These are phyloP conservation scores for Taphrina flavorubra DNA, from an alignment of 1,139 yeast species.

Conservation along the genomic window DNA sequence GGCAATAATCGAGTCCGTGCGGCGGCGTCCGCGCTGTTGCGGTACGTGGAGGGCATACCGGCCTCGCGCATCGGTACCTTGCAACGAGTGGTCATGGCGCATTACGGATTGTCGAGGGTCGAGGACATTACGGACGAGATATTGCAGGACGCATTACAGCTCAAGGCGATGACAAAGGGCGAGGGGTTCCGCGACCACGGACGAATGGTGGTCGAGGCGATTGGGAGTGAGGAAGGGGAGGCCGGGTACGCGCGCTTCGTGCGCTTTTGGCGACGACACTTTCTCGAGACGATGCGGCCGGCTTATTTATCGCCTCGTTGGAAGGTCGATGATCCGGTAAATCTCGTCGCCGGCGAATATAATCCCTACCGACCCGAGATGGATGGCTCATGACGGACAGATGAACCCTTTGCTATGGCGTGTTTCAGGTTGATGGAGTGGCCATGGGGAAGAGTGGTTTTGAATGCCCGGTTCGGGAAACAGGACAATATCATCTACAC, in stretches of 20 bases:
- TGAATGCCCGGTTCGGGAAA: neutral
- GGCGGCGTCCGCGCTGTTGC: slow-evolving; percentile 24
- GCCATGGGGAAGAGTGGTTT: too few relatives aligned
- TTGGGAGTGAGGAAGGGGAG: slow-evolving; percentile 7
- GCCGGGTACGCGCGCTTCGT: slow-evolving; percentile 16
- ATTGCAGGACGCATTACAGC: neutral
- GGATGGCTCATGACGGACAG: slow-evolving; percentile 4
- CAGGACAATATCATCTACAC: neutral
- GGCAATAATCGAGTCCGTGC: slow-evolving; percentile 11
- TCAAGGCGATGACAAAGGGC: slow-evolving; percentile 4
- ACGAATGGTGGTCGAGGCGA: slow-evolving; percentile 8
- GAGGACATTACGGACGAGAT: neutral
- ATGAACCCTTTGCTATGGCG: neutral
- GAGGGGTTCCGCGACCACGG: slow-evolving; percentile 18
- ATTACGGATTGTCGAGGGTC: neutral
- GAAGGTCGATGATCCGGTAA: slow-evolving; percentile 28
- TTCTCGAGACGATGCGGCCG: slow-evolving; percentile 22
- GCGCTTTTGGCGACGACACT: slow-evolving; percentile 23
- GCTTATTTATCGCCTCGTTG: neutral
- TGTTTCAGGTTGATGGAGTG: neutral
- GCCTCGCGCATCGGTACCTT: neutral
- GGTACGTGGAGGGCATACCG: slow-evolving; percentile 5
- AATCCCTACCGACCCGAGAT: slow-evolving; percentile 26
- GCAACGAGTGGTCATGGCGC: neutral
- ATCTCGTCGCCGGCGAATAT: slow-evolving; percentile 22